A percentile compares a stretch with the other conserved stretches of the same genome.
phyloP scores from a whole-genome alignment of 495 filamentous ascomycete genomes.

The Trichocladium uniseriatum region DNA sequence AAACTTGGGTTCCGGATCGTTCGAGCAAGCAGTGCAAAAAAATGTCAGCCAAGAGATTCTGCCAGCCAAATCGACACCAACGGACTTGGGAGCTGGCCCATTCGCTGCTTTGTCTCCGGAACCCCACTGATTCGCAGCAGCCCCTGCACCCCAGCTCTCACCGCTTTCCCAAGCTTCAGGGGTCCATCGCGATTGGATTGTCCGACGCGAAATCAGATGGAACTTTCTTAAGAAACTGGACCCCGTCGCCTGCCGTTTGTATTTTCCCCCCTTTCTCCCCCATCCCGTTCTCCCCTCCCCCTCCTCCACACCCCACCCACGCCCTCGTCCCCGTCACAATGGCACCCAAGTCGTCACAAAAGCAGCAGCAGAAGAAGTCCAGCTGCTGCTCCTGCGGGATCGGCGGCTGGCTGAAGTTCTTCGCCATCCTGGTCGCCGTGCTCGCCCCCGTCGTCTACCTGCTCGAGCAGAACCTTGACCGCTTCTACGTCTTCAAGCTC shows the following conservation, averaged over 20 bases:
- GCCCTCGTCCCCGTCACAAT: constrained; percentile 8
- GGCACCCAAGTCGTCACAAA: constrained; percentile 13
- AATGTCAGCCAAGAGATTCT: background rate
- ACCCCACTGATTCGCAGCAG: background rate
- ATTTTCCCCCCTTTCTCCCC: constrained; percentile 1
- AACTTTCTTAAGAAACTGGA: background rate
- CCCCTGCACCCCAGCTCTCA: background rate
- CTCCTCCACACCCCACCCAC: background rate
- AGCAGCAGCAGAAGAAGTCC: constrained; percentile 7
- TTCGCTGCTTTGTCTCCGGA: no score
- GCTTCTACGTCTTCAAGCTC: constrained; percentile 68
- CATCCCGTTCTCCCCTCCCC: background rate
- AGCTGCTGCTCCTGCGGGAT: constrained; percentile 19
- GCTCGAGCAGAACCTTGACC: constrained; percentile 58
- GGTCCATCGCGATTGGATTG: background rate
- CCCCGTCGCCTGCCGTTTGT: background rate
- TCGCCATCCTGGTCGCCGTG: constrained; percentile 52
- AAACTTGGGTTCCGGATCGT: constrained; percentile 10
- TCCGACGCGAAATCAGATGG: no score
- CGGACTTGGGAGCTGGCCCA: no score
- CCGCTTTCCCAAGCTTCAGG: background rate
- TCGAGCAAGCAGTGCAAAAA: constrained; percentile 4
- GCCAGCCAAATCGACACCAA: background rate
- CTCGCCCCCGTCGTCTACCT: constrained; percentile 51
- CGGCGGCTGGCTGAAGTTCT: constrained; percentile 39